These are phyloP conservation scores for Knoxia roxburghii DNA, from an alignment of 257 asterid species.

Conservation along the genomic window DNA sequence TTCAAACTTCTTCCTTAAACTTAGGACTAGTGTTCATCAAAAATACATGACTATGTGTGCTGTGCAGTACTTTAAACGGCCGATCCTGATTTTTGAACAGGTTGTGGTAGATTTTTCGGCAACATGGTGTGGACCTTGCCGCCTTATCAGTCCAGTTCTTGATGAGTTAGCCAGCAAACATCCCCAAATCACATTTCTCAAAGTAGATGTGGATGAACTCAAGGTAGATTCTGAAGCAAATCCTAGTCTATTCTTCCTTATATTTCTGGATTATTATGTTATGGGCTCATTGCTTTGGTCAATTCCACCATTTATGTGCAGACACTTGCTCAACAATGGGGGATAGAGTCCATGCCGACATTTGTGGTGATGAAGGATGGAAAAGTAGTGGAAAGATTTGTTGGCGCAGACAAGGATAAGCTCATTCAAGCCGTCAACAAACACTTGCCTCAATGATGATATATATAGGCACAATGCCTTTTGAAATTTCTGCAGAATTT, in stretches of 20 bases:
- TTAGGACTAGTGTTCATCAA: too few species aligned
- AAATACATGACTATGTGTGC: too few species aligned
- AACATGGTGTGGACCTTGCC: conserved; percentile 86
- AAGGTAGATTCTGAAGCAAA: conserved; percentile 34
- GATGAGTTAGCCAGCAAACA: conserved; percentile 64
- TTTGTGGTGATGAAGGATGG: conserved; percentile 68
- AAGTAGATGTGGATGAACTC: conserved; percentile 85
- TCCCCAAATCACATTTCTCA: conserved; percentile 51
- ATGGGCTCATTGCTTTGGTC: too few species aligned
- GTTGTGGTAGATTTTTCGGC: conserved; percentile 84
- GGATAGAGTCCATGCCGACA: conserved; percentile 72
- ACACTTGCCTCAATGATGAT: conserved; percentile 3
- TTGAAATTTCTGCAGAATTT: too few species aligned
- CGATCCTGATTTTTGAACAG: conserved; percentile 27
- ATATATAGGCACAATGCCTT: too few species aligned
- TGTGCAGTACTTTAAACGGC: too few species aligned
- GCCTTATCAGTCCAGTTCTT: conserved; percentile 56
- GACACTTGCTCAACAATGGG: conserved; percentile 43
- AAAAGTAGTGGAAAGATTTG: conserved; percentile 44
- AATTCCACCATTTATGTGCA: too few species aligned
- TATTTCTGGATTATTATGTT: too few species aligned
- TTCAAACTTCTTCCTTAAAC: too few species aligned
- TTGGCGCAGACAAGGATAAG: conserved; percentile 63
- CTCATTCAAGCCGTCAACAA: conserved; percentile 18
- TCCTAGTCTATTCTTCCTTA: too few species aligned